Percentiles rank a stretch among this genome's conserved stretches.
Evolutionary conservation across 208 protist species (phyloP).

Genomic region (Leishmania arabica): DNA sequence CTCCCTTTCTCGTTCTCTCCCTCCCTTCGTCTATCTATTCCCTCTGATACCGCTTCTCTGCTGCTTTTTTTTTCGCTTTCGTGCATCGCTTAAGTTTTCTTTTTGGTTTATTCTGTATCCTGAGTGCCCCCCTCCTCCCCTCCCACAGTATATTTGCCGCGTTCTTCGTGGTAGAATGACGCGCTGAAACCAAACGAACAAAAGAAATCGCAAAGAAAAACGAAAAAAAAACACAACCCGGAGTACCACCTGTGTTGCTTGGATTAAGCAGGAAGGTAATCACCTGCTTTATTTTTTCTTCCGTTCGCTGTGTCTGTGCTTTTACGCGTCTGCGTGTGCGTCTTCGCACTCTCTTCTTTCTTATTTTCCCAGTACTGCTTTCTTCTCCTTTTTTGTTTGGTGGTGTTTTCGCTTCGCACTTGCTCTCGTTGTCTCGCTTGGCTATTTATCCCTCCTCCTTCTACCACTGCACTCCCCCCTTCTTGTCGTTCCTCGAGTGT

Average conservation of each 20-base stretch:
- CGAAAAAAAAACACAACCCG: background rate
- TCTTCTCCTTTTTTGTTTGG: background rate
- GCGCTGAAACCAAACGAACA: background rate
- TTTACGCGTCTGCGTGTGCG: background rate
- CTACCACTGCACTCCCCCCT: background rate
- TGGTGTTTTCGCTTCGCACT: background rate
- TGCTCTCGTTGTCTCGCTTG: background rate
- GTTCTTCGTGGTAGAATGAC: background rate
- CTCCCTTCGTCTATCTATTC: background rate
- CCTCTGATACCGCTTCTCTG: background rate
- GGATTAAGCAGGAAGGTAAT: background rate
- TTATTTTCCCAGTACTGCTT: background rate
- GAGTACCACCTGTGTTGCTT: background rate
- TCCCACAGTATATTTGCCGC: background rate
- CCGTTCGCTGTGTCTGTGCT: background rate
- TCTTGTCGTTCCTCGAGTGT: background rate
- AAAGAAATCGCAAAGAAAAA: background rate
- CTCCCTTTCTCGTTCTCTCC: background rate
- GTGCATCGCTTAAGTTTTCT: background rate
- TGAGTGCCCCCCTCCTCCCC: background rate
- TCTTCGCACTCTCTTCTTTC: background rate
- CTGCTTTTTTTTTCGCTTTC: constrained; percentile 1
- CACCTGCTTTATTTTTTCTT: background rate
- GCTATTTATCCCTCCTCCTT: background rate
- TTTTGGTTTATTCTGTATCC: background rate